Conservation (phyloP, 208 protist species). For the Trypanosoma scelopori region DNA sequence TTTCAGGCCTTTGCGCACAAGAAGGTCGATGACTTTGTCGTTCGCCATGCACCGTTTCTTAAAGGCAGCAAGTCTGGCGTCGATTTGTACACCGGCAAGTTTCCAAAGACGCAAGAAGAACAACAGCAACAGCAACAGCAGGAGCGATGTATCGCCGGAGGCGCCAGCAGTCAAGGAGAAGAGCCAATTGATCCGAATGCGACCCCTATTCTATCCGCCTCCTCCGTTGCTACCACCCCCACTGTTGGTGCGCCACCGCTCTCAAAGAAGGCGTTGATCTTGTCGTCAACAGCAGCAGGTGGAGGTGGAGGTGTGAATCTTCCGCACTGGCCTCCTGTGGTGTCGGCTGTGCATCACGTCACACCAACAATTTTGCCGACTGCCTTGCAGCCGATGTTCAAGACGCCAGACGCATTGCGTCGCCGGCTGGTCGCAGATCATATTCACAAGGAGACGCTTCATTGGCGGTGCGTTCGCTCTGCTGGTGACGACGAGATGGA, state of each 20-base stretch:
- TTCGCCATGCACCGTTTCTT: conserved; percentile 50
- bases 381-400: conserved; percentile 69
- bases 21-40: conserved; percentile 77
- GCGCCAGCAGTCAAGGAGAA: neutral
- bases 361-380: conserved; percentile 39
- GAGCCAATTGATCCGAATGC: neutral
- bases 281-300: neutral
- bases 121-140: conserved; percentile 7
- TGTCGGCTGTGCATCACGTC: conserved; percentile 21
- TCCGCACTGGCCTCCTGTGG: neutral
- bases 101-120: neutral
- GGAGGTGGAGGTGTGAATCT: neutral
- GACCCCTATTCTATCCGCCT: neutral
- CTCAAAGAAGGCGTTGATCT: no score
- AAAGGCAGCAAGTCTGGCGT: conserved; percentile 62
- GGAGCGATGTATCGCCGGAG: neutral
- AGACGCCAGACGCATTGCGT: conserved; percentile 53
- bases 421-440: conserved; percentile 58
- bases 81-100: conserved; percentile 3
- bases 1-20: conserved; percentile 79
- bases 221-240: neutral
- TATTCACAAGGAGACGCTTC: conserved; percentile 48
- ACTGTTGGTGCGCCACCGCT: neutral
- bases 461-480: conserved; percentile 43
- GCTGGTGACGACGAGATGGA: neutral